Evolutionary conservation across 768 basidiomycete genomes (phyloP), one percentile per base, ranked within the genome.

Genomic region (Boletus sensibilis): DNA sequence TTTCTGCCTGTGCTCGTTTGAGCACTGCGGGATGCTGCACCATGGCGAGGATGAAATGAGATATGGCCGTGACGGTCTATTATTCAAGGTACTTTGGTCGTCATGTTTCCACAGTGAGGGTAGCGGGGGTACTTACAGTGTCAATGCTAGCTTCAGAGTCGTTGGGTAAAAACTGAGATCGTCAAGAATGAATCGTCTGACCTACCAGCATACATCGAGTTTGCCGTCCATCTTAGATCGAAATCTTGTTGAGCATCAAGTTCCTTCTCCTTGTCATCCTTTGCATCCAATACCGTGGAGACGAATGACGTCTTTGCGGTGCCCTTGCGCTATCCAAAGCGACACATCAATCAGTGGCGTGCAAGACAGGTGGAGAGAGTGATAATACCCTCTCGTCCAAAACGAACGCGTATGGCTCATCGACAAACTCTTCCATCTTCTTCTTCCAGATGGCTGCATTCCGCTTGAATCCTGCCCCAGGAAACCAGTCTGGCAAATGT

Each of bases 161-260:
- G 41, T 49, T 35, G 8, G 13, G 33, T 13, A 29, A 52, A 10
- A 6, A 14, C 23, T 23, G 35, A 13, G 12, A 3, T 0, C 8
- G 14, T 14, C n/a, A 14, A 29, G 18, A 14, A 54, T 38, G 16
- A 20, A 41, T 12, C 7, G 52, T 4, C 55, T 37, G 39, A 64
- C 74, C 61, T 67, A 69, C 75, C 75, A 7, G 78, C 74, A 66
- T 87, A 90, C 86, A 91, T 89, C 31, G 88, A 90, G 68, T 90
- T 90, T n/a, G 90, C 89, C 1, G 86, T 83, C 87, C 88, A 88
- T 56, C 87, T 85, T 44, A 90, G 74, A 61, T 91, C 88, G 58
- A 83, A 84, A 62, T 88, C 85, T 43, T 79, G 80, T 52, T 70
- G 67, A 13, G 43, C 20, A 45, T 70, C 69, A 1, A 57, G 48